Evolutionary conservation across 2,329 filamentous ascomycete species (phyloP).

Genomic region (Bipolaris cookei): DNA sequence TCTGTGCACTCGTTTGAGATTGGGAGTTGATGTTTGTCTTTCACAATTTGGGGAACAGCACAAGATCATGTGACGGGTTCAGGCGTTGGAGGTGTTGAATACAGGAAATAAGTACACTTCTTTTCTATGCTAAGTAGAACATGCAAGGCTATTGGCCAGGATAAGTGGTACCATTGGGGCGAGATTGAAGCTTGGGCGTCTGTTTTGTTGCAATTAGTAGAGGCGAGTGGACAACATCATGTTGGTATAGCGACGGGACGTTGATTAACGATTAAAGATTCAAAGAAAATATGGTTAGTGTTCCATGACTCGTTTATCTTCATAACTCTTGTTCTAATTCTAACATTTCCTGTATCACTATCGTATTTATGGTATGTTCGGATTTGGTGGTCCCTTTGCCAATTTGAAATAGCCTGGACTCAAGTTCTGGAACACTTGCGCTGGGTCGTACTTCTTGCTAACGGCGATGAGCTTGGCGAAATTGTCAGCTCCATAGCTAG

Average conservation of each 20-base stretch:
- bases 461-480: slow-evolving; percentile 41
- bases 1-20: slow-evolving; percentile 13
- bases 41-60: background rate
- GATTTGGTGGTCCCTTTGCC: slow-evolving; percentile 62
- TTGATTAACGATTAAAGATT: too few relatives aligned
- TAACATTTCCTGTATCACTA: background rate
- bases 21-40: background rate
- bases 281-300: background rate
- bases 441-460: slow-evolving; percentile 50
- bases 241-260: too few relatives aligned
- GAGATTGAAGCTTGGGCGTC: too few relatives aligned
- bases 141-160: background rate
- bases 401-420: slow-evolving; percentile 47
- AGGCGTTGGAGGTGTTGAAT: background rate
- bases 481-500: slow-evolving; percentile 44
- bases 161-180: too few relatives aligned
- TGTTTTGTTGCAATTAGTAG: too few relatives aligned
- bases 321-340: background rate
- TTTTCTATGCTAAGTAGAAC: too few relatives aligned
- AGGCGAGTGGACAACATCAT: too few relatives aligned
- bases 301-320: background rate
- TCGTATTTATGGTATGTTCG: slow-evolving; percentile 3
- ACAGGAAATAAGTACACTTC: background rate
- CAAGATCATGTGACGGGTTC: slow-evolving; percentile 1
- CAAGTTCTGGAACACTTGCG: slow-evolving; percentile 49